Conservation (phyloP, 257 asterid genomes). For the Penstemon newberryi region DNA sequence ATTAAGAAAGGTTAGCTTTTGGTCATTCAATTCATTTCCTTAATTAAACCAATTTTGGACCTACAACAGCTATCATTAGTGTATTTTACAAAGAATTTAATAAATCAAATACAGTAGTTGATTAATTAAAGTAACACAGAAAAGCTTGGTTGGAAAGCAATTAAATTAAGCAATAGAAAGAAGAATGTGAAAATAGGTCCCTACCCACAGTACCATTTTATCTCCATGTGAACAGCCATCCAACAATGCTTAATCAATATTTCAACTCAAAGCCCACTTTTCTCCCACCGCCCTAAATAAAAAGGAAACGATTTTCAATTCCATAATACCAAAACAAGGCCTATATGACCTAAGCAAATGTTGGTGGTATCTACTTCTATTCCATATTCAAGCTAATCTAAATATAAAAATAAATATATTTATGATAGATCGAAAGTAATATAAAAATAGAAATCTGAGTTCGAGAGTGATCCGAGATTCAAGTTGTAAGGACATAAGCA, state of each 20-base stretch:
- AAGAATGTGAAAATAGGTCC: conserved; percentile 37
- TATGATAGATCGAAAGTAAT: no score
- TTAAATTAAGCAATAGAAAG: conserved; percentile 6
- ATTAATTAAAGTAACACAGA: conserved; percentile 16
- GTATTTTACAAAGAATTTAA: conserved; percentile 10
- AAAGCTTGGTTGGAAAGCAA: conserved; percentile 61
- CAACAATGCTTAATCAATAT: conserved; percentile 27
- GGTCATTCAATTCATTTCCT: conserved; percentile 17
- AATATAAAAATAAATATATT: no score
- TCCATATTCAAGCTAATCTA: no score
- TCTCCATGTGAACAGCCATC: conserved; percentile 54
- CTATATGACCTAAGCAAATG: conserved; percentile 18
- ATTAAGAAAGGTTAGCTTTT: conserved; percentile 11
- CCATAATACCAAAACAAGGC: conserved; percentile 16
- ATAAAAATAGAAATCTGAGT: no score
- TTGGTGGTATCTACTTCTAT: conserved; percentile 22
- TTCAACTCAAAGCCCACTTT: conserved; percentile 43
- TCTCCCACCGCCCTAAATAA: conserved; percentile 42
- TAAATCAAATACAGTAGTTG: not conserved
- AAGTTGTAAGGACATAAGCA: no score
- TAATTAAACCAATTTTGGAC: conserved; percentile 30
- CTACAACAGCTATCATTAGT: conserved; percentile 20
- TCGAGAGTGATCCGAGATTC: no score
- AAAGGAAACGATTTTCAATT: conserved; percentile 27
- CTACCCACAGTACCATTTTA: conserved; percentile 34